These are phyloP conservation scores for Mortierella sp. DNA, from an alignment of 371 early-diverging fungal species.

Conservation along the genomic window DNA sequence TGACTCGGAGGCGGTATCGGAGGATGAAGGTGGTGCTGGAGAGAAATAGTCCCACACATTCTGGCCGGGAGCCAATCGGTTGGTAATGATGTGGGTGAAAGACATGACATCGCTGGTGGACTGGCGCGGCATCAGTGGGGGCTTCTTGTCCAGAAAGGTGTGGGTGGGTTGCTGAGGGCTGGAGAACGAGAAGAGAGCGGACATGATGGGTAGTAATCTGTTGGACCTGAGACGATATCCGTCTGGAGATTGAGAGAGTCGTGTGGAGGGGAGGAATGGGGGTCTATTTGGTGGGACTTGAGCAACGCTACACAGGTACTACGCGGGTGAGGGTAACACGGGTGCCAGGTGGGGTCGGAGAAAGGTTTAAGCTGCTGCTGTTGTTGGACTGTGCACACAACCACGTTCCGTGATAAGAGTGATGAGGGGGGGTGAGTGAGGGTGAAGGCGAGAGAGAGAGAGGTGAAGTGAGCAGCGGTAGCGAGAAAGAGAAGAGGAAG, in stretches of 20 bases:
- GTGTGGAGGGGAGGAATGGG: background rate
- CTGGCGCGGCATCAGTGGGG: constrained; percentile 48
- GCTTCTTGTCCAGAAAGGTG: constrained; percentile 47
- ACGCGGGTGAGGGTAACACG: too few relatives aligned
- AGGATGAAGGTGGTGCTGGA: constrained; percentile 18
- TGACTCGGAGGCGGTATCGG: background rate
- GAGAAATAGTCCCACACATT: constrained; percentile 53
- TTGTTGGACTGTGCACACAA: too few relatives aligned
- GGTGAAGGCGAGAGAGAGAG: too few relatives aligned
- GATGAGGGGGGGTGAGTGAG: too few relatives aligned
- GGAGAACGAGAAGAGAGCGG: constrained; percentile 15
- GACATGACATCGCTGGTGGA: constrained; percentile 51
- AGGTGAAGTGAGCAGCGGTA: background rate
- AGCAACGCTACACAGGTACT: too few relatives aligned
- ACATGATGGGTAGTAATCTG: too few relatives aligned
- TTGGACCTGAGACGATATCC: too few relatives aligned
- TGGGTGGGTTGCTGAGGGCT: constrained; percentile 29
- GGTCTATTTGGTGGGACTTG: too few relatives aligned
- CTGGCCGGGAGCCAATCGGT: constrained; percentile 40
- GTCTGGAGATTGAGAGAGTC: too few relatives aligned
- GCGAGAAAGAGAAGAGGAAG: background rate
- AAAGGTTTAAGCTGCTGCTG: too few relatives aligned
- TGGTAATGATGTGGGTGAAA: constrained; percentile 52
- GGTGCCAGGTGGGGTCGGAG: too few relatives aligned
- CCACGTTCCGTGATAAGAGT: too few relatives aligned